Evolutionary conservation across 495 filamentous ascomycete genomes (phyloP).

Genomic region (Pyrenula massariospora): DNA sequence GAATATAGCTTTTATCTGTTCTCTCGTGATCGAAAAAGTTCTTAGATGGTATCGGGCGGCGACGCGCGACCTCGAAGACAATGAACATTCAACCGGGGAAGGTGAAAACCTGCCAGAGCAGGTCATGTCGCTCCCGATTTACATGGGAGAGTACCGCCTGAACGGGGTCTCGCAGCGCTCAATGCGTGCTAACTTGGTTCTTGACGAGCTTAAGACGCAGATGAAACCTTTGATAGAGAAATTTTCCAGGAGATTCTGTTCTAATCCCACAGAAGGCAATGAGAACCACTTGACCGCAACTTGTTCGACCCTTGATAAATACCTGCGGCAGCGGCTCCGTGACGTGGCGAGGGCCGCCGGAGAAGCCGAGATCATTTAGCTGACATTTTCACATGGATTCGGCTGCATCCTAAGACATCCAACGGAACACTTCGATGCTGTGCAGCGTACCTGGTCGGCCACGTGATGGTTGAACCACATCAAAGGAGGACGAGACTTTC

Average conservation of each 20-base stretch:
- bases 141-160: neutral
- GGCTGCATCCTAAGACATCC: too few species aligned
- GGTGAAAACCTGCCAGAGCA: neutral
- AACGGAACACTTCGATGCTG: too few species aligned
- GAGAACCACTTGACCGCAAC: neutral
- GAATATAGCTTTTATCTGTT: neutral
- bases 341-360: neutral
- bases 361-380: neutral
- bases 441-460: too few species aligned
- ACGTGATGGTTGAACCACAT: too few species aligned
- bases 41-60: neutral
- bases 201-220: neutral
- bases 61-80: neutral
- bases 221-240: neutral
- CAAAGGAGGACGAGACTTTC: too few species aligned
- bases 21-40: neutral
- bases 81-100: neutral
- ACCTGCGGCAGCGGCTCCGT: neutral
- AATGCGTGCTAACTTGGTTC: neutral
- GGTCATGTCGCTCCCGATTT: neutral
- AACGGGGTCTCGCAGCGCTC: neutral
- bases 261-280: neutral
- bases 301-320: neutral
- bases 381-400: neutral
- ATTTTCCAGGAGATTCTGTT: neutral